phyloP scores from a whole-genome alignment of 2,329 filamentous ascomycete species.

The Pseudogymnoascus sp. region DNA sequence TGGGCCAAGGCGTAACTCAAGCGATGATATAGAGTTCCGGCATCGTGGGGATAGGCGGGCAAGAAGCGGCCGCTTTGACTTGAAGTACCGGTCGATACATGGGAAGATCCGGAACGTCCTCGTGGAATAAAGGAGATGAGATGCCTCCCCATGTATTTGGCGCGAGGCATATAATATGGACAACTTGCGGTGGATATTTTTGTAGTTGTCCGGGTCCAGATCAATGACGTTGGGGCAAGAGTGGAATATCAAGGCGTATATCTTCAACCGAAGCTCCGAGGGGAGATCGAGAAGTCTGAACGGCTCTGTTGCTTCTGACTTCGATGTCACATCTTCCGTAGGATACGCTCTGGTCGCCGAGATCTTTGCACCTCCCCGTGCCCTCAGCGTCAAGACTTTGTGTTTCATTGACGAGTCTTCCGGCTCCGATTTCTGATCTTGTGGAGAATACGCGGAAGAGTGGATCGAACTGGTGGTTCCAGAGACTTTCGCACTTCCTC shows the following conservation, averaged over 20 bases:
- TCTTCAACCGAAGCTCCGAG: slow-evolving; percentile 59
- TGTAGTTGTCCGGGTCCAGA: slow-evolving; percentile 59
- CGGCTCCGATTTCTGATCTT: slow-evolving; percentile 16
- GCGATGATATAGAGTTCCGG: slow-evolving; percentile 50
- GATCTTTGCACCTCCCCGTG: not conserved
- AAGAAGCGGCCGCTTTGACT: slow-evolving; percentile 65
- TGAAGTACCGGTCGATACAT: slow-evolving; percentile 58
- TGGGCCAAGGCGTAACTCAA: slow-evolving; percentile 66
- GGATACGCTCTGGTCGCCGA: not conserved
- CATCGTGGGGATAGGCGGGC: slow-evolving; percentile 56
- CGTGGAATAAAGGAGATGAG: slow-evolving; percentile 57
- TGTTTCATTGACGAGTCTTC: not conserved
- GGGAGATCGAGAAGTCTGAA: slow-evolving; percentile 64
- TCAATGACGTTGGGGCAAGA: slow-evolving; percentile 51
- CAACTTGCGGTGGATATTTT: slow-evolving; percentile 52
- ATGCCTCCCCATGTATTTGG: slow-evolving; percentile 55
- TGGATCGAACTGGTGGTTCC: not conserved
- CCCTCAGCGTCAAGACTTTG: not conserved
- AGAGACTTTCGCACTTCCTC: not conserved
- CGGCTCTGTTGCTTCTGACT: slow-evolving; percentile 25
- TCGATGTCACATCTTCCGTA: not conserved
- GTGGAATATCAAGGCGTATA: slow-evolving; percentile 59
- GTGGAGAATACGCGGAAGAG: slow-evolving; percentile 23
- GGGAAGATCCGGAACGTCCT: slow-evolving; percentile 61
- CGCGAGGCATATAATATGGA: slow-evolving; percentile 54